These are phyloP conservation scores for Pisolithus albus DNA, from an alignment of 768 basidiomycete genomes.

Conservation along the genomic window DNA sequence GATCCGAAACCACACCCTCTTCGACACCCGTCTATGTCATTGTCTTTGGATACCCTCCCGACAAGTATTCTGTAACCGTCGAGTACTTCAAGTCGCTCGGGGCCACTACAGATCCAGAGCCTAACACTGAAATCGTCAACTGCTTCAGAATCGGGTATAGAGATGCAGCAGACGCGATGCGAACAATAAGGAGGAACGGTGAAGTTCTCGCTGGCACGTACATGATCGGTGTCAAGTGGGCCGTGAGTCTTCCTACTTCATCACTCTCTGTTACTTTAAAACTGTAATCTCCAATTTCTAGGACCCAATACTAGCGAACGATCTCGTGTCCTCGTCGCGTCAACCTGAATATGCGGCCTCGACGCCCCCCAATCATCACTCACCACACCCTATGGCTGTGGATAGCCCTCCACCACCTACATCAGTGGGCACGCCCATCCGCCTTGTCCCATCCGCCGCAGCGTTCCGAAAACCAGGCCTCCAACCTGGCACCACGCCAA, in stretches of 20 bases:
- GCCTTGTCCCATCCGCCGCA: slow-evolving; percentile 62
- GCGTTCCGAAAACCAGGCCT: slow-evolving; percentile 55
- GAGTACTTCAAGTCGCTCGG: slow-evolving; percentile 75
- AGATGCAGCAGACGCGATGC: slow-evolving; percentile 64
- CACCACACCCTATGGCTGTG: slow-evolving; percentile 41
- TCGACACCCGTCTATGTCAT: slow-evolving; percentile 53
- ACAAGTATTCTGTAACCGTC: slow-evolving; percentile 63
- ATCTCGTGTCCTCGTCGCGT: slow-evolving; percentile 35
- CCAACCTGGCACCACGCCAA: slow-evolving; percentile 12
- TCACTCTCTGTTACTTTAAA: not conserved
- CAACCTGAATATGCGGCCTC: slow-evolving; percentile 12
- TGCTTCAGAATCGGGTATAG: slow-evolving; percentile 77
- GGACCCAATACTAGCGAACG: slow-evolving; percentile 57
- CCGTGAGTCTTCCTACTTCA: slow-evolving; percentile 42
- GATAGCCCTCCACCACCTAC: slow-evolving; percentile 36
- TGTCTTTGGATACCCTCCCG: slow-evolving; percentile 85
- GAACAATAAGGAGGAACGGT: slow-evolving; percentile 78
- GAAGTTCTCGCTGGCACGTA: slow-evolving; percentile 66
- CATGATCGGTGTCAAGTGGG: slow-evolving; percentile 87
- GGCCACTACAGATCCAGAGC: slow-evolving; percentile 60
- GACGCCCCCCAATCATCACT: slow-evolving; percentile 6
- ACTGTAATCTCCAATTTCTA: slow-evolving; percentile 23
- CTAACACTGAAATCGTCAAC: slow-evolving; percentile 62
- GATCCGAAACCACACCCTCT: slow-evolving; percentile 23
- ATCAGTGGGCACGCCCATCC: slow-evolving; percentile 64